Evolutionary conservation across 208 protist genomes (phyloP).

Genomic region (Trypanosoma conorhini): DNA sequence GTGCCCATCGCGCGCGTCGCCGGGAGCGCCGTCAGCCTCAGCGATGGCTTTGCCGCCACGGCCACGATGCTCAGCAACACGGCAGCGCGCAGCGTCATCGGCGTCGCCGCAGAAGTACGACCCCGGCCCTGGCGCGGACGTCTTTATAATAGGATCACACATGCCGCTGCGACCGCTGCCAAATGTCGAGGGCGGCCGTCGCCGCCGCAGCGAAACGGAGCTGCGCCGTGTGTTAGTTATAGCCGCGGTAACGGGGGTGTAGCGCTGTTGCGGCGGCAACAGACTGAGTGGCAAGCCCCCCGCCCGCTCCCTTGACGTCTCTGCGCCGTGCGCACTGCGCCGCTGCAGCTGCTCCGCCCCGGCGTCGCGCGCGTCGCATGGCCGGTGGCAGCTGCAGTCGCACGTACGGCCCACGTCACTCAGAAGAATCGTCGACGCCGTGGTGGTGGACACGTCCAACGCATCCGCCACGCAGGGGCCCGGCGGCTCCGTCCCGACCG

Average conservation of each 20-base stretch:
- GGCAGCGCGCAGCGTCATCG: neutral
- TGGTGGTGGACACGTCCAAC: neutral
- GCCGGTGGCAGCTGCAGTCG: neutral
- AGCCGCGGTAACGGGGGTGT: no score
- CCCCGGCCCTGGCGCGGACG: conserved; percentile 21
- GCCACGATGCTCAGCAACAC: neutral
- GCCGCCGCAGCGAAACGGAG: neutral
- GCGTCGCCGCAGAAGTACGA: conserved; percentile 23
- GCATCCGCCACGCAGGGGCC: neutral
- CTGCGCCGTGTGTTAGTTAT: no score
- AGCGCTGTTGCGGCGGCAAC: neutral
- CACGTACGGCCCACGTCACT: neutral
- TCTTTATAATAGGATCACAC: conserved; percentile 25
- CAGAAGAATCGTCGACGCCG: neutral
- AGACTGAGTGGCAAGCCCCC: neutral
- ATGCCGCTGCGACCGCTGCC: conserved; percentile 32
- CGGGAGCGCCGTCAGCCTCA: neutral
- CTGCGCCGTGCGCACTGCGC: neutral
- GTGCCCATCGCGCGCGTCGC: neutral
- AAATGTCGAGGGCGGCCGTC: conserved; percentile 24
- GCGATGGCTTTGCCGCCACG: neutral
- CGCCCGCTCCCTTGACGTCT: neutral
- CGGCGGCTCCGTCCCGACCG: neutral
- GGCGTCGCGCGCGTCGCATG: neutral
- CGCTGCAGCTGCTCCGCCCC: neutral